phyloP scores from a whole-genome alignment of 2,329 filamentous ascomycete genomes.

The Colletotrichum sp. region DNA sequence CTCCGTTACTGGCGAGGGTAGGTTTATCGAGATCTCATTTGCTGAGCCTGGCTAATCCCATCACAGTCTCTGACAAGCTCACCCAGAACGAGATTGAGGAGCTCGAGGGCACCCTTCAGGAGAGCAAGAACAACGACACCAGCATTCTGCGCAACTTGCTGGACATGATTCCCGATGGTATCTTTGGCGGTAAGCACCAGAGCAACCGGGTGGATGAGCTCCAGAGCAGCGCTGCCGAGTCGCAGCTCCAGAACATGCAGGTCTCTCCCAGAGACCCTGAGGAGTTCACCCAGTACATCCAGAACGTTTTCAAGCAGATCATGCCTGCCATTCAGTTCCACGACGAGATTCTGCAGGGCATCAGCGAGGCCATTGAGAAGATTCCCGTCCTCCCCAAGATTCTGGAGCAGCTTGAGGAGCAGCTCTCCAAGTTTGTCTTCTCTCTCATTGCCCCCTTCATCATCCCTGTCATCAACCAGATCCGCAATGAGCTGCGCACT shows the following conservation, averaged over 20 bases:
- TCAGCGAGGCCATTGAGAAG: slow-evolving; percentile 79
- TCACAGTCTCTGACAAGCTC: slow-evolving; percentile 81
- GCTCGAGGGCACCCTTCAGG: slow-evolving; percentile 81
- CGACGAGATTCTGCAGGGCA: slow-evolving; percentile 82
- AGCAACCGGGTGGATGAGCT: slow-evolving; percentile 80
- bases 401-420: slow-evolving; percentile 85
- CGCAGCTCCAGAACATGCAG: slow-evolving; percentile 76
- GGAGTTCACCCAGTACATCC: slow-evolving; percentile 80
- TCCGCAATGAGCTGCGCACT: slow-evolving; percentile 85
- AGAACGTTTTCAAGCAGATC: slow-evolving; percentile 77
- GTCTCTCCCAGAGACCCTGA: slow-evolving; percentile 84
- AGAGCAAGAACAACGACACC: slow-evolving; percentile 67
- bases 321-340: slow-evolving; percentile 93
- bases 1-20: slow-evolving; percentile 76
- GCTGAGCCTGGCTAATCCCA: slow-evolving; percentile 18
- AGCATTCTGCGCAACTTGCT: slow-evolving; percentile 81
- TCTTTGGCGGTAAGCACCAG: slow-evolving; percentile 79
- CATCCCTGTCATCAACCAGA: slow-evolving; percentile 82
- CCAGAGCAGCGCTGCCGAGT: slow-evolving; percentile 74
- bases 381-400: slow-evolving; percentile 86
- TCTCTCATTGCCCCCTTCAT: slow-evolving; percentile 89
- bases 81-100: slow-evolving; percentile 91
- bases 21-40: slow-evolving; percentile 38
- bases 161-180: slow-evolving; percentile 79
- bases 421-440: slow-evolving; percentile 89